These are phyloP conservation scores for Trametes cingulata DNA, from an alignment of 768 basidiomycete genomes.

Conservation along the genomic window DNA sequence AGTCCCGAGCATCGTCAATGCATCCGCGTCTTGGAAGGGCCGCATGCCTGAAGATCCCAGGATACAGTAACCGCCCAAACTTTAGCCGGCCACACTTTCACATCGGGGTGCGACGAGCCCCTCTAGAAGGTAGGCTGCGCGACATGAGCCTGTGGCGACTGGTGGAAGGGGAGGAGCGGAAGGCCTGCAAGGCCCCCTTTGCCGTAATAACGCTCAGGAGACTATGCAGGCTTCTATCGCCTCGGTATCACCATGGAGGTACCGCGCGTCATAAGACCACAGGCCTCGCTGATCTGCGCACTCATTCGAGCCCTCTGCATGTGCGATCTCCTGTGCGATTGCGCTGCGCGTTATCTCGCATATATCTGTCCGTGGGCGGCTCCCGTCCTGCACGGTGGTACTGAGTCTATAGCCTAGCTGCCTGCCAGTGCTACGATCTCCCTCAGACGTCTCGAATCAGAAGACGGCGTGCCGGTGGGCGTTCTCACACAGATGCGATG, in stretches of 20 bases:
- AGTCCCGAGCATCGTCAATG: neutral
- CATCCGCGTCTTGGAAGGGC: neutral
- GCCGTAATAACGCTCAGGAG: conserved; percentile 12
- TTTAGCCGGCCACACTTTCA: conserved; percentile 14
- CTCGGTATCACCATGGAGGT: conserved; percentile 18
- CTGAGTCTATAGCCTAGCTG: conserved; percentile 16
- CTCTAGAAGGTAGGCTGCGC: conserved; percentile 7
- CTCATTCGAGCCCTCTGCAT: neutral
- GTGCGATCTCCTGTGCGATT: conserved; percentile 2
- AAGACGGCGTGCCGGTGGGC: conserved; percentile 3
- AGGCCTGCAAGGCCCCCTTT: conserved; percentile 5
- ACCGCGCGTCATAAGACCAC: conserved; percentile 17
- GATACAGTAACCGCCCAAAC: conserved; percentile 6
- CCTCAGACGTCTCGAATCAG: conserved; percentile 3
- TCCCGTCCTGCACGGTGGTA: conserved; percentile 11
- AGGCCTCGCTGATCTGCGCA: conserved; percentile 8
- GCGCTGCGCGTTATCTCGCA: conserved; percentile 15
- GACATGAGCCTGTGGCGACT: conserved; percentile 12
- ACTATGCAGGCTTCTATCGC: conserved; percentile 17
- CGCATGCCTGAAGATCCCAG: conserved; percentile 20
- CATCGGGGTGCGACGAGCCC: conserved; percentile 18
- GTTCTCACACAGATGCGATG: conserved; percentile 6
- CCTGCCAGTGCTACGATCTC: neutral
- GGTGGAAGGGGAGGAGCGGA: conserved; percentile 16
- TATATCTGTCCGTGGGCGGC: neutral